A percentile compares a stretch with the other conserved stretches of the same genome.
phyloP scores from a whole-genome alignment of 2,329 filamentous ascomycete species.

The Penicillium hordei region DNA sequence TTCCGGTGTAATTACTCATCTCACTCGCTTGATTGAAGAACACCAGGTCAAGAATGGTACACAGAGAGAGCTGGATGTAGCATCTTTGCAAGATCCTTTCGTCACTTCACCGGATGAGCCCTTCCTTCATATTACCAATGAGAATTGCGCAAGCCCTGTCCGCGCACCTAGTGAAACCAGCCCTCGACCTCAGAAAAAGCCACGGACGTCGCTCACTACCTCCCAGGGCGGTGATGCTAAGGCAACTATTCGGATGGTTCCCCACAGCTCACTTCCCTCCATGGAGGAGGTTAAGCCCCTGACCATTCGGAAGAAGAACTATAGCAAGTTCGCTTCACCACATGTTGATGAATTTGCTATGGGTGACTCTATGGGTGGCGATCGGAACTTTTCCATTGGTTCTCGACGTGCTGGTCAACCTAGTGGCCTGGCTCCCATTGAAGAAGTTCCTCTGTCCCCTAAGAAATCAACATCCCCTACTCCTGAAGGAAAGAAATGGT shows the following conservation, averaged over 20 bases:
- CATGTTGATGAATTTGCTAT: slow-evolving; percentile 2
- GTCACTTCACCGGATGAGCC: slow-evolving; percentile 17
- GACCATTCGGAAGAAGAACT: slow-evolving; percentile 53
- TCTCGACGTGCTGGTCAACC: slow-evolving; percentile 28
- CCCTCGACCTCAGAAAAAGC: slow-evolving; percentile 13
- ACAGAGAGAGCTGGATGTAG: slow-evolving; percentile 4
- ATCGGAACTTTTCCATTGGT: slow-evolving; percentile 19
- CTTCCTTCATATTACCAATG: slow-evolving; percentile 53
- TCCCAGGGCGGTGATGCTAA: slow-evolving; percentile 26
- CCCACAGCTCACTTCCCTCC: slow-evolving; percentile 50
- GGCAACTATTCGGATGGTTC: slow-evolving; percentile 59
- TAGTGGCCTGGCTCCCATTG: slow-evolving; percentile 44
- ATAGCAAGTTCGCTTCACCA: slow-evolving; percentile 1
- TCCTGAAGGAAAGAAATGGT: slow-evolving; percentile 45
- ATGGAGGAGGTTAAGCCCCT: slow-evolving; percentile 52
- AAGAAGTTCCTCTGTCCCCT: slow-evolving; percentile 41
- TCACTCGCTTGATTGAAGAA: slow-evolving; percentile 57
- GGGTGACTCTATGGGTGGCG: not conserved
- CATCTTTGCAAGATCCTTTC: slow-evolving; percentile 20
- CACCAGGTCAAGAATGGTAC: slow-evolving; percentile 21
- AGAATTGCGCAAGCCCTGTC: slow-evolving; percentile 41
- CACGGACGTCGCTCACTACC: not conserved
- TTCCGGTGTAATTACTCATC: slow-evolving; percentile 59
- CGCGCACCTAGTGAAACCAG: slow-evolving; percentile 12
- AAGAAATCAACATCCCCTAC: slow-evolving; percentile 24